These are phyloP conservation scores for Diophrys appendiculata DNA, from an alignment of 73 alveolate genomes.

Conservation along the genomic window DNA sequence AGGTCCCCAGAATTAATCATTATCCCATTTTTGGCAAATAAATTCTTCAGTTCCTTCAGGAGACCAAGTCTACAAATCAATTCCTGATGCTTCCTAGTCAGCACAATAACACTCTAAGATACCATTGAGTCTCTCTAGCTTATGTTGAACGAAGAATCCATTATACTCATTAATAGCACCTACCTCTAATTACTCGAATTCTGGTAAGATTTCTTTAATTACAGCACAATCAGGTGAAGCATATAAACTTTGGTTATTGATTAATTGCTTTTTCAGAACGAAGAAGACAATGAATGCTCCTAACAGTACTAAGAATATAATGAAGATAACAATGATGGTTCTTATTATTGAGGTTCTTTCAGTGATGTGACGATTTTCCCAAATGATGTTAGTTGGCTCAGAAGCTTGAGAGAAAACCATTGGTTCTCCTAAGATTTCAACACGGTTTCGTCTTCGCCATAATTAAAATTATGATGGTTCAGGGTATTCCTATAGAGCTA, in stretches of 20 bases:
- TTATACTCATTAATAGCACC: neutral
- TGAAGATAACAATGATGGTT: neutral
- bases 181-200: neutral
- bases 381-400: constrained; percentile 59
- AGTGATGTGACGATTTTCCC: constrained; percentile 62
- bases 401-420: constrained; percentile 40
- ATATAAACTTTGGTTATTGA: neutral
- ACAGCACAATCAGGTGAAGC: neutral
- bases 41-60: neutral
- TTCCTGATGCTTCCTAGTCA: neutral
- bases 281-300: constrained; percentile 1
- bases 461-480: neutral
- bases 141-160: neutral
- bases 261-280: neutral
- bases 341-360: neutral
- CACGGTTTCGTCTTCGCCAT: neutral
- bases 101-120: neutral
- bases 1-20: constrained; percentile 11
- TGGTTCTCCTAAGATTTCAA: neutral
- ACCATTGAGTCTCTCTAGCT: neutral
- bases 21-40: neutral
- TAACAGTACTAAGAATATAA: neutral
- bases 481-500: constrained; percentile 19
- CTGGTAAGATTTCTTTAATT: neutral
- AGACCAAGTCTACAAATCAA: neutral